Conservation (phyloP, 2,329 filamentous ascomycete genomes). For the Fusarium ramigenum region DNA sequence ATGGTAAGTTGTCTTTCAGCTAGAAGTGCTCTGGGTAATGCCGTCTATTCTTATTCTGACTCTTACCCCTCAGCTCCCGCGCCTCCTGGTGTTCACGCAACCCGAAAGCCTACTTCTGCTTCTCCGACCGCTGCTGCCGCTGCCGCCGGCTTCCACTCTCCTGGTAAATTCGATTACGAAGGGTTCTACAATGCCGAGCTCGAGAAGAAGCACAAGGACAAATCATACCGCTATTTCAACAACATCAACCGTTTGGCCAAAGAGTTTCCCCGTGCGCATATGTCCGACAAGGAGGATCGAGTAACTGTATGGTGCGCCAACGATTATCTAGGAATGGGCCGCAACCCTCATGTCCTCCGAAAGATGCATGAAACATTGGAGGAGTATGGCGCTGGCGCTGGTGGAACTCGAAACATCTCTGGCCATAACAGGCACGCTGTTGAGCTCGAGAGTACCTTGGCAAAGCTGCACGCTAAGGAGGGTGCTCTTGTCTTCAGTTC, state of each 20-base stretch:
- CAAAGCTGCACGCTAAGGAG: conserved; percentile 91
- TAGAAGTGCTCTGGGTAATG: neutral
- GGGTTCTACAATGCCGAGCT: conserved; percentile 87
- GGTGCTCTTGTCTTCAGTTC: conserved; percentile 94
- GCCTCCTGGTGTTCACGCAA: conserved; percentile 37
- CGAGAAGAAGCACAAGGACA: conserved; percentile 99
- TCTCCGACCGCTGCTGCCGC: conserved; percentile 37
- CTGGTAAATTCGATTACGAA: conserved; percentile 86
- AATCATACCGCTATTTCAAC: conserved; percentile 99
- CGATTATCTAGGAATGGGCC: conserved; percentile 97
- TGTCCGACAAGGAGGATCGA: conserved; percentile 80
- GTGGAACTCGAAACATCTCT: conserved; percentile 96
- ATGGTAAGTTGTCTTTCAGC: conserved; percentile 54
- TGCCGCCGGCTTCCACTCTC: conserved; percentile 41
- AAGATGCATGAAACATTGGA: conserved; percentile 96
- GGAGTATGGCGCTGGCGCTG: conserved; percentile 92
- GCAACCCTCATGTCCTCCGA: conserved; percentile 85
- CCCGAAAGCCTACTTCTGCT: conserved; percentile 37
- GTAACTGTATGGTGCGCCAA: conserved; percentile 99
- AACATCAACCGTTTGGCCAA: conserved; percentile 99
- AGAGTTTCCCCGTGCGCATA: conserved; percentile 95
- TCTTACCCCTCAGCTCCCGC: conserved; percentile 22
- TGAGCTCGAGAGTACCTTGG: conserved; percentile 80
- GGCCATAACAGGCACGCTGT: conserved; percentile 97
- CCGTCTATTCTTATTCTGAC: conserved; percentile 16